Conservation (phyloP, 345 rosid species). For the Leavenworthia alabamica region DNA sequence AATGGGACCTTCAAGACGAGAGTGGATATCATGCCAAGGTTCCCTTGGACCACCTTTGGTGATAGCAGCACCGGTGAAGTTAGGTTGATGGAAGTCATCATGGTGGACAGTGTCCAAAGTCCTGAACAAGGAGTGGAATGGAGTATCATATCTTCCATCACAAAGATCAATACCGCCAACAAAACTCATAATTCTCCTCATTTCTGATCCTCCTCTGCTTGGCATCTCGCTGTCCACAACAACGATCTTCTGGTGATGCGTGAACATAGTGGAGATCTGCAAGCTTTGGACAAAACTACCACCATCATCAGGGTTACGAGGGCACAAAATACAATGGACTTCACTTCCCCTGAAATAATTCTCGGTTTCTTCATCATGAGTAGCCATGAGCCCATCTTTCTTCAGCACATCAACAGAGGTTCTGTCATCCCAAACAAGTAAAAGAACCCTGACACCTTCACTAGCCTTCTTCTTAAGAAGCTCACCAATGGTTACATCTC, state of each 20-base stretch:
- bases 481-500: conserved; percentile 71
- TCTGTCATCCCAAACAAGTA: conserved; percentile 98
- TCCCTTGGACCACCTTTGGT: conserved; percentile 98
- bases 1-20: conserved; percentile 93
- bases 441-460: conserved; percentile 89
- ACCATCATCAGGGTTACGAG: conserved; percentile 95
- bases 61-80: conserved; percentile 68
- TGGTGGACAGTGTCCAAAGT: conserved; percentile 92
- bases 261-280: conserved; percentile 84
- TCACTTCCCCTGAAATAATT: conserved; percentile 59
- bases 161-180: conserved; percentile 98
- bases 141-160: conserved; percentile 91
- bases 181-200: conserved; percentile 85
- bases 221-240: conserved; percentile 86
- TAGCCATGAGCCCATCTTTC: conserved; percentile 93
- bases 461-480: conserved; percentile 87
- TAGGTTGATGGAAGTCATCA: conserved; percentile 99
- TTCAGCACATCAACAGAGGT: conserved; percentile 87
- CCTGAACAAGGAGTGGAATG: conserved; percentile 94
- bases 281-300: conserved; percentile 89
- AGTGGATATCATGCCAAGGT: conserved; percentile 99
- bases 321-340: conserved; percentile 83
- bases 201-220: conserved; percentile 40
- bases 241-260: conserved; percentile 96
- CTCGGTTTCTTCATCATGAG: conserved; percentile 93